Evolutionary conservation across 2,329 filamentous ascomycete genomes (phyloP).

Genomic region (Bipolaris cookei): DNA sequence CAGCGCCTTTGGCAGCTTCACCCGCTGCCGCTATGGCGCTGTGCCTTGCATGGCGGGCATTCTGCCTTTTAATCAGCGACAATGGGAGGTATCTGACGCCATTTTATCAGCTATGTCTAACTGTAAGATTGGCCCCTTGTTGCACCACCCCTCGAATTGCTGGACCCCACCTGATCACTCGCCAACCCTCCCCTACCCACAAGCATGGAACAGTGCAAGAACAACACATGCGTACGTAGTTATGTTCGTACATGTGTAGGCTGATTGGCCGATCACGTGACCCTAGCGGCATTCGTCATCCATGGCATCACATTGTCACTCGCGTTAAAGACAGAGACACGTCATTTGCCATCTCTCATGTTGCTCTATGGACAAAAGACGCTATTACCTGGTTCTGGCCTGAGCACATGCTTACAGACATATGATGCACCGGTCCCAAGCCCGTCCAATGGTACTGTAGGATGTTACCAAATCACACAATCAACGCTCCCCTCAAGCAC

Average conservation of each 20-base stretch:
- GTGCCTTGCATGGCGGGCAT: not conserved
- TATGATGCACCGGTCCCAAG: not conserved
- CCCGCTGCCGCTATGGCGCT: not conserved
- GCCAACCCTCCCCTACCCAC: conserved; percentile 4
- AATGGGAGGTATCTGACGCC: not conserved
- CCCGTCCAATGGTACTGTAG: not conserved
- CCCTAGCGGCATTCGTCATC: not conserved
- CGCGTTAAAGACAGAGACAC: not conserved
- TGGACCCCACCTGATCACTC: conserved; percentile 7
- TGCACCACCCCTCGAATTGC: conserved; percentile 2
- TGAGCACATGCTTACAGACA: no score
- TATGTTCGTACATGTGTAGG: not conserved
- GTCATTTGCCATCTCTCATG: not conserved
- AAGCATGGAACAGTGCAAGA: conserved; percentile 13
- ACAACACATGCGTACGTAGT: conserved; percentile 10
- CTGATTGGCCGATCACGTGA: conserved; percentile 2
- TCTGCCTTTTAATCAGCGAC: not conserved
- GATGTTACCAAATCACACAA: not conserved
- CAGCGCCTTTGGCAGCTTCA: not conserved
- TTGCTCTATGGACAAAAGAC: no score
- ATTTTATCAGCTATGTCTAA: not conserved
- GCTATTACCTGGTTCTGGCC: no score
- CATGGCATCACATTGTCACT: not conserved
- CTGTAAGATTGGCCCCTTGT: not conserved
- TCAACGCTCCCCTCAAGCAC: not conserved